phyloP scores from a whole-genome alignment of 1,139 yeast genomes.

The Geotrichum restrictum region DNA sequence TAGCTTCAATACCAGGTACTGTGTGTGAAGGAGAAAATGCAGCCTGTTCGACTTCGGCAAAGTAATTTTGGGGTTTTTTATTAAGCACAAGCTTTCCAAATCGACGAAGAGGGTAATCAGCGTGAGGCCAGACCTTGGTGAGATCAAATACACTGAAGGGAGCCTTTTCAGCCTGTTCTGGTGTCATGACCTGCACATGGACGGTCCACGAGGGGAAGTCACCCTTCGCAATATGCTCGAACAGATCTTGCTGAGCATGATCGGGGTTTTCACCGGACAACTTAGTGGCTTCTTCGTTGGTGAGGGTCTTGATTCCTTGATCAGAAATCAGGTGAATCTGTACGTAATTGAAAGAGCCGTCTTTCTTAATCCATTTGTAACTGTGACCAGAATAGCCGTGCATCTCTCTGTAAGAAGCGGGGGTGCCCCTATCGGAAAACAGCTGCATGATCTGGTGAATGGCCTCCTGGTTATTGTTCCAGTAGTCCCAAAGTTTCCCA shows the following conservation, averaged over 20 bases:
- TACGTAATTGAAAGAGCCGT: conserved; percentile 62
- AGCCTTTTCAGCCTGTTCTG: conserved; percentile 59
- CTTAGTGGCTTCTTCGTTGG: conserved; percentile 54
- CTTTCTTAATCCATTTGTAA: conserved; percentile 61
- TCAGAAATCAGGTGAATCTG: conserved; percentile 63
- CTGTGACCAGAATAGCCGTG: conserved; percentile 77
- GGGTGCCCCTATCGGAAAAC: conserved; percentile 72
- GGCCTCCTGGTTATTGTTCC: conserved; percentile 58
- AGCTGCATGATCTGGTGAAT: conserved; percentile 60
- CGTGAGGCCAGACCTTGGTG: conserved; percentile 79
- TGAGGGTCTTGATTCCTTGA: conserved; percentile 58
- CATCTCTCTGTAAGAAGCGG: conserved; percentile 61
- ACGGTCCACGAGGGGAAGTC: conserved; percentile 62
- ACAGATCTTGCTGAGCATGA: conserved; percentile 55
- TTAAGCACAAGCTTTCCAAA: conserved; percentile 68
- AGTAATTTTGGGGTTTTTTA: conserved; percentile 71
- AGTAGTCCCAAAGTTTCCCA: conserved; percentile 81
- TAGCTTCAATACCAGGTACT: conserved; percentile 78
- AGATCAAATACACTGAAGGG: conserved; percentile 58
- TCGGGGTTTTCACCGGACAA: conserved; percentile 62
- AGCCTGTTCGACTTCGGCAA: conserved; percentile 78
- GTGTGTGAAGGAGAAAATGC: conserved; percentile 82
- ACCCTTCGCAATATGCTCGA: conserved; percentile 54
- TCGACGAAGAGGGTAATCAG: conserved; percentile 67
- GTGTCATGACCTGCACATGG: conserved; percentile 69